Evolutionary conservation across 805 yeast genomes (phyloP).

Genomic region (Lipomyces yamadae): DNA sequence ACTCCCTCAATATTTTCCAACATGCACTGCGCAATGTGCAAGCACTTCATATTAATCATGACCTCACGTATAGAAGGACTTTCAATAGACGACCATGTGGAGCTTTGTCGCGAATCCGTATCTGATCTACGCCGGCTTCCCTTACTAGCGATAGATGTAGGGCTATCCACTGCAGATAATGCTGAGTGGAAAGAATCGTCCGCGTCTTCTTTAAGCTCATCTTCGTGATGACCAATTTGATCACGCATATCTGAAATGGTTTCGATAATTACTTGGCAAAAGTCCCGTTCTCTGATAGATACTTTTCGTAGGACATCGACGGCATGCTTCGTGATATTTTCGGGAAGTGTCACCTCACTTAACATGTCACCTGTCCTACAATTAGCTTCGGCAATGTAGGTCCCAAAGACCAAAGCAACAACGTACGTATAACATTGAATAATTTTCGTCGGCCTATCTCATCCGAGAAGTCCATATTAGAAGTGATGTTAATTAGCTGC

Average conservation of each 20-base stretch:
- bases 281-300: conserved; percentile 81
- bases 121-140: conserved; percentile 13
- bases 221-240: conserved; percentile 51
- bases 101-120: conserved; percentile 11
- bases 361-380: conserved; percentile 36
- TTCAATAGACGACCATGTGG: conserved; percentile 28
- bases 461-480: conserved; percentile 82
- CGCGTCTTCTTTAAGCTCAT: conserved; percentile 36
- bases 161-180: conserved; percentile 44
- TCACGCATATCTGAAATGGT: conserved; percentile 84
- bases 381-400: not conserved
- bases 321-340: conserved; percentile 58
- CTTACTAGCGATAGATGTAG: not conserved
- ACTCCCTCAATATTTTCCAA: conserved; percentile 60
- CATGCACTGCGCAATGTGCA: conserved; percentile 69
- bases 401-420: not conserved
- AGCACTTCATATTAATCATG: conserved; percentile 55
- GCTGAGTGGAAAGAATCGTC: conserved; percentile 58
- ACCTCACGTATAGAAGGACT: conserved; percentile 39
- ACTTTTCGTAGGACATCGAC: conserved; percentile 69
- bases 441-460: conserved; percentile 86
- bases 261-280: conserved; percentile 82
- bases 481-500: conserved; percentile 70
- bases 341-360: conserved; percentile 61
- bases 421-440: conserved; percentile 57